Evolutionary conservation across 148 eudicot genomes (phyloP).

Genomic region (Arbutus unedo): DNA sequence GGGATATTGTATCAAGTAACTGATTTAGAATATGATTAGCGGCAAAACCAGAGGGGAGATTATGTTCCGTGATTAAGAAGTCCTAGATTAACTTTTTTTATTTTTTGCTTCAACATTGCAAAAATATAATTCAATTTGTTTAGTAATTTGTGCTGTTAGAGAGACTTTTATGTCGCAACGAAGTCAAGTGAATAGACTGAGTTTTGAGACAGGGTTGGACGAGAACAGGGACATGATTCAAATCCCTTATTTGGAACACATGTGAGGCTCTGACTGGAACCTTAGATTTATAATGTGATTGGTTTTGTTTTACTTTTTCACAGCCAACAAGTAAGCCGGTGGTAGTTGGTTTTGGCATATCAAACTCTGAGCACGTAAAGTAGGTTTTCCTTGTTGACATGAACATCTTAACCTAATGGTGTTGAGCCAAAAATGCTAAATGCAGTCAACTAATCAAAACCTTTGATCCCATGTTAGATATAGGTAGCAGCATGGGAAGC

Average conservation of each 20-base stretch:
- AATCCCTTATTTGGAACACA: neutral
- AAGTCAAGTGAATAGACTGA: neutral
- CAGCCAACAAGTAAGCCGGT: slow-evolving; percentile 77
- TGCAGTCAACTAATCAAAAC: no score
- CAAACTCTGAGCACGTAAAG: slow-evolving; percentile 78
- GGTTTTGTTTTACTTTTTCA: slow-evolving; percentile 5
- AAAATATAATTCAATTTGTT: neutral
- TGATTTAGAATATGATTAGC: no score
- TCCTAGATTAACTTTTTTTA: no score
- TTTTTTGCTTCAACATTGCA: neutral
- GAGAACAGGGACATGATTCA: no score
- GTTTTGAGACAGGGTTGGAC: no score
- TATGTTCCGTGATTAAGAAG: no score
- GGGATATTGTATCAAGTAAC: no score
- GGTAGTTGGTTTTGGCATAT: slow-evolving; percentile 93
- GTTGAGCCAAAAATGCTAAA: neutral
- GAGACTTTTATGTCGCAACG: neutral
- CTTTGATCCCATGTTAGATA: no score
- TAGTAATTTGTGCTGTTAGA: neutral
- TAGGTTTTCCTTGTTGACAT: slow-evolving; percentile 36
- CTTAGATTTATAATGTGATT: neutral
- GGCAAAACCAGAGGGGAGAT: no score
- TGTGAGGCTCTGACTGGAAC: neutral
- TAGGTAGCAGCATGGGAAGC: no score
- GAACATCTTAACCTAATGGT: neutral